phyloP scores from a whole-genome alignment of 2,329 filamentous ascomycete genomes.

The Talaromyces sp. region DNA sequence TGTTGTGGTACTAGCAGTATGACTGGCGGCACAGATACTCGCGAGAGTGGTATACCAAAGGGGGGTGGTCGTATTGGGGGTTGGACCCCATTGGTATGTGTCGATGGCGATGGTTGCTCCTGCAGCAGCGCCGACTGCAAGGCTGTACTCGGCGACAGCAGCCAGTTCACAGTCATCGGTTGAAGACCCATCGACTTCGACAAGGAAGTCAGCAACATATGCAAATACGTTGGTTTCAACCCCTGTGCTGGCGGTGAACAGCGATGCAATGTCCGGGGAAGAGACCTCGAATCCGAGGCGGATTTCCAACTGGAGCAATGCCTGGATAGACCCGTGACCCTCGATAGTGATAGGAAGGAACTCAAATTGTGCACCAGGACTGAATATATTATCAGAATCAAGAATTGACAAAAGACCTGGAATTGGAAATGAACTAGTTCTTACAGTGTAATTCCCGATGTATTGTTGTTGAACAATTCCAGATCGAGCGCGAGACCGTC shows the following conservation, averaged over 20 bases:
- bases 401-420: too few relatives aligned
- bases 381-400: slow-evolving; percentile 18
- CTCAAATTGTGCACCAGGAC: slow-evolving; percentile 51
- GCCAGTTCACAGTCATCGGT: slow-evolving; percentile 40
- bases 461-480: slow-evolving; percentile 45
- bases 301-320: slow-evolving; percentile 23
- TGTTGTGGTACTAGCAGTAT: slow-evolving; percentile 18
- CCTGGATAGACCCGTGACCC: slow-evolving; percentile 27
- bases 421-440: slow-evolving; percentile 17
- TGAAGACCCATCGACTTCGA: slow-evolving; percentile 44
- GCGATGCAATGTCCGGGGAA: slow-evolving; percentile 4
- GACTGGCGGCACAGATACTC: slow-evolving; percentile 36
- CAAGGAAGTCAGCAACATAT: slow-evolving; percentile 51
- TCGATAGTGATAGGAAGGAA: slow-evolving; percentile 52
- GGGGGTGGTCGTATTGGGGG: slow-evolving; percentile 42
- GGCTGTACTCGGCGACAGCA: slow-evolving; percentile 45
- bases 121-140: slow-evolving; percentile 51
- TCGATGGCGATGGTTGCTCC: slow-evolving; percentile 48
- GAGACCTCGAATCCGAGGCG: slow-evolving; percentile 16
- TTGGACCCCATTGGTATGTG: slow-evolving; percentile 47
- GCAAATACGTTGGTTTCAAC: slow-evolving; percentile 47
- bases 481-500: slow-evolving; percentile 47
- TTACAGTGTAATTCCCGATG: slow-evolving; percentile 48
- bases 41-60: slow-evolving; percentile 51
- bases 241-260: slow-evolving; percentile 36